These are phyloP conservation scores for Solanum chiquidenum DNA, from an alignment of 257 asterid species.

Conservation along the genomic window DNA sequence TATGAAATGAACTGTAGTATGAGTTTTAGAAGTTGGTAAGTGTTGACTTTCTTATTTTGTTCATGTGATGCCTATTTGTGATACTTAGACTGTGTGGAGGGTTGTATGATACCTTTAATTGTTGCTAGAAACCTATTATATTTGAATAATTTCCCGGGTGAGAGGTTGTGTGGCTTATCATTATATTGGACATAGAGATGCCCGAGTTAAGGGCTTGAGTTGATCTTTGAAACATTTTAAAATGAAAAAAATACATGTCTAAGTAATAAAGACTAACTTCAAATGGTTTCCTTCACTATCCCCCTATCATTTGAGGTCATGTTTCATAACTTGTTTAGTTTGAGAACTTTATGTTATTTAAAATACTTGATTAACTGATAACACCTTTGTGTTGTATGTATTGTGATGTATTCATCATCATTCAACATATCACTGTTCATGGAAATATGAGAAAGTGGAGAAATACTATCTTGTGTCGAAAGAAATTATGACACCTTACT, in stretches of 20 bases:
- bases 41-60: too few relatives aligned
- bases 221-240: too few relatives aligned
- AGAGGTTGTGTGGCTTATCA: background rate
- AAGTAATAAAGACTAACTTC: background rate
- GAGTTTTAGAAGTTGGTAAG: background rate
- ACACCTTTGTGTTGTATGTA: background rate
- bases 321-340: background rate
- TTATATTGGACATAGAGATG: background rate
- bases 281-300: background rate
- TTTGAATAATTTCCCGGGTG: background rate
- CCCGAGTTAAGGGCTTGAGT: background rate
- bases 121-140: background rate
- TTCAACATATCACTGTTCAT: background rate
- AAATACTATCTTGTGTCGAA: background rate
- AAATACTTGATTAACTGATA: background rate
- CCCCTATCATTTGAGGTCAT: background rate
- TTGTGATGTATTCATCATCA: background rate
- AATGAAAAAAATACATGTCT: background rate
- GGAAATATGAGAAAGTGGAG: background rate
- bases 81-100: too few relatives aligned
- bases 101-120: background rate
- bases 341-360: too few relatives aligned
- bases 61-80: too few relatives aligned
- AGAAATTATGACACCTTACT: too few relatives aligned
- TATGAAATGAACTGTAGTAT: too few relatives aligned